Evolutionary conservation across 2,329 filamentous ascomycete species (phyloP).

Genomic region (Aspergillus sp.): DNA sequence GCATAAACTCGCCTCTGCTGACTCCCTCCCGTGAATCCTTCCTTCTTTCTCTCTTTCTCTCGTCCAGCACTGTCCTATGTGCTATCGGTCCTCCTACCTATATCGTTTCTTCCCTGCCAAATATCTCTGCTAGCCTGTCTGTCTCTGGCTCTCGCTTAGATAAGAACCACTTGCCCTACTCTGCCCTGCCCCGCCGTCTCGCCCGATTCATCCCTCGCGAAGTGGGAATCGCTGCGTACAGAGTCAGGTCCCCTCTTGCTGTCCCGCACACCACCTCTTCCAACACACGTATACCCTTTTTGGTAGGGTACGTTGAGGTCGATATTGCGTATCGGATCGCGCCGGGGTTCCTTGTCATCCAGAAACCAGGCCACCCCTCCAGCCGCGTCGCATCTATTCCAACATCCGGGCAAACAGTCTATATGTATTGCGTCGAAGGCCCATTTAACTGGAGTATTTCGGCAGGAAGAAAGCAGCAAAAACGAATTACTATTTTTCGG

Average conservation of each 20-base stretch:
- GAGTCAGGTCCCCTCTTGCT: neutral
- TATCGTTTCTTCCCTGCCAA: neutral
- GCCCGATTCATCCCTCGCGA: constrained; percentile 8
- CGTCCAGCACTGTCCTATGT: neutral
- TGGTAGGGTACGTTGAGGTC: neutral
- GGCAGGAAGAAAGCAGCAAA: constrained; percentile 4
- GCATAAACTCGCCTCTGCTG: neutral
- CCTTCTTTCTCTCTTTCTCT: neutral
- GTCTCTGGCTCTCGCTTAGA: neutral
- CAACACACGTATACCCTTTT: neutral
- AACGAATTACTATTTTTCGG: constrained; percentile 1
- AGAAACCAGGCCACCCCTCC: constrained; percentile 2
- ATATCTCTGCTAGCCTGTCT: neutral
- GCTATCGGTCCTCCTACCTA: neutral
- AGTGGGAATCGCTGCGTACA: constrained; percentile 11
- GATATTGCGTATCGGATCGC: constrained; percentile 3
- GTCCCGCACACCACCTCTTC: neutral
- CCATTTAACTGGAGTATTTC: constrained; percentile 5
- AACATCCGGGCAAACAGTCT: constrained; percentile 6
- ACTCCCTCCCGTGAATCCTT: neutral
- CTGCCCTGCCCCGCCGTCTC: constrained; percentile 4
- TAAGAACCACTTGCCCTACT: constrained; percentile 9
- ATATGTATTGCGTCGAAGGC: constrained; percentile 14
- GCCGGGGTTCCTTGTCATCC: constrained; percentile 6
- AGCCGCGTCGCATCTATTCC: neutral